Evolutionary conservation across 768 basidiomycete species (phyloP).

Genomic region (Tylopilus sp.): DNA sequence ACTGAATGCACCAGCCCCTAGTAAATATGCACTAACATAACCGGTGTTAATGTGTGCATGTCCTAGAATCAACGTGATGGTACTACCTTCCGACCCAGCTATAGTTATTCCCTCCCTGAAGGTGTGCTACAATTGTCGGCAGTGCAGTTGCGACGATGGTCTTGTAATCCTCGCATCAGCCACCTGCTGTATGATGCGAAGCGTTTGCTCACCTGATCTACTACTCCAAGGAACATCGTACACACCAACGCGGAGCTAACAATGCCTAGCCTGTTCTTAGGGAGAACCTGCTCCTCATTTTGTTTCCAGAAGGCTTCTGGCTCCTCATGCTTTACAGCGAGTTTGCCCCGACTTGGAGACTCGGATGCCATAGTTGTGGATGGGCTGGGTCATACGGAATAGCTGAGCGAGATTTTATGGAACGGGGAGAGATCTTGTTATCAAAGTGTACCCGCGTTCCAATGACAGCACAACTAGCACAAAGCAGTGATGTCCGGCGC

Average conservation of each 20-base stretch:
- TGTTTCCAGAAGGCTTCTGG: conserved; percentile 50
- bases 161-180: conserved; percentile 25
- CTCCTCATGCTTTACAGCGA: neutral
- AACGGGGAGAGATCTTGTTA: neutral
- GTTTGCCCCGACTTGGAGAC: neutral
- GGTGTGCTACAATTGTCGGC: conserved; percentile 61
- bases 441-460: no score
- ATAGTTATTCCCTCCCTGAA: conserved; percentile 61
- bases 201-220: conserved; percentile 47
- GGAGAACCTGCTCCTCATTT: conserved; percentile 50
- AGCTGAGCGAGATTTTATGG: neutral
- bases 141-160: conserved; percentile 68
- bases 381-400: neutral
- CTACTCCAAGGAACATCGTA: conserved; percentile 37
- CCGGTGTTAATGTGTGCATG: neutral
- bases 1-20: conserved; percentile 60
- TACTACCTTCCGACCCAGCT: conserved; percentile 65
- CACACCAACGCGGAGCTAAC: conserved; percentile 26
- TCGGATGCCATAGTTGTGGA: neutral
- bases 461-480: no score
- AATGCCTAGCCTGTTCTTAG: conserved; percentile 24
- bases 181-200: neutral
- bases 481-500: no score
- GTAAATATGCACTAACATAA: conserved; percentile 59
- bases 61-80: neutral